Conservation (phyloP, 73 alveolate genomes). For the Paramecium primaurelia region DNA sequence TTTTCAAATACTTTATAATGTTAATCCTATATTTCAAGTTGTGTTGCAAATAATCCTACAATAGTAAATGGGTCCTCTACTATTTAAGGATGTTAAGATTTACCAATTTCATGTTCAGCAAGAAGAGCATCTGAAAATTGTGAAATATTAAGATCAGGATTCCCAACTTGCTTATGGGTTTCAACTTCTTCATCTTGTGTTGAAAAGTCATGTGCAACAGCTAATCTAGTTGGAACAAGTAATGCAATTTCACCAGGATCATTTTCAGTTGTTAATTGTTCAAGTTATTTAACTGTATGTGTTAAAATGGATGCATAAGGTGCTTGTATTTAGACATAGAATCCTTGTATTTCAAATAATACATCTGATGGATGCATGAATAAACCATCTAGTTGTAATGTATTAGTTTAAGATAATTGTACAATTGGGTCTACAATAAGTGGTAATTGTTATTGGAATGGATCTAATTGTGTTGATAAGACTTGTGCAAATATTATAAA, state of each 20-base stretch:
- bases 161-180: background rate
- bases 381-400: background rate
- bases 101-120: background rate
- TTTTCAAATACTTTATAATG: too few relatives aligned
- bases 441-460: constrained; percentile 10
- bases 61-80: background rate
- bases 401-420: background rate
- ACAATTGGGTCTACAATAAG: background rate
- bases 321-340: too few relatives aligned
- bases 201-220: background rate
- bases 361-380: background rate
- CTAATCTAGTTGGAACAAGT: background rate
- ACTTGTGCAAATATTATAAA: background rate
- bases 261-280: background rate
- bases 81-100: background rate
- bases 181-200: background rate
- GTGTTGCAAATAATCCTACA: background rate
- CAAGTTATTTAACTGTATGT: background rate
- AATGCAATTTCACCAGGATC: background rate
- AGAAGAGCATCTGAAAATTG: background rate
- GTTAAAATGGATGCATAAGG: background rate
- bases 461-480: background rate
- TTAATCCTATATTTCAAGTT: too few relatives aligned
- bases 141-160: background rate
- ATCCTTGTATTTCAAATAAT: background rate